phyloP scores from a whole-genome alignment of 1,139 yeast genomes.

The Pichia inconspicua region DNA sequence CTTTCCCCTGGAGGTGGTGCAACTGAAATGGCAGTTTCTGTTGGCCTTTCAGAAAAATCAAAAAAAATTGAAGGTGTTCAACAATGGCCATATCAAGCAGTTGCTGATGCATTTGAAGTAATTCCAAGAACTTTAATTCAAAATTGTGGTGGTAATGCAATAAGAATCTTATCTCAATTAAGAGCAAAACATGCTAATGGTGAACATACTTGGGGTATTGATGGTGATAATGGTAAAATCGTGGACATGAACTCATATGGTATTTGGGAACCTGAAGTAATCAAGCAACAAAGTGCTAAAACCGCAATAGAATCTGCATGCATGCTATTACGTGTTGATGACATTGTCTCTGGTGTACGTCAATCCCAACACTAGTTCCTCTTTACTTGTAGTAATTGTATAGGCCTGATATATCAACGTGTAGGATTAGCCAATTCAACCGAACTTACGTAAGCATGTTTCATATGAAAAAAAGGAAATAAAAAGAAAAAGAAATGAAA shows the following conservation, averaged over 20 bases:
- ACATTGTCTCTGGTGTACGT: conserved; percentile 93
- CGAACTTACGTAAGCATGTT: too few relatives aligned
- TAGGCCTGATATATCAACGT: too few relatives aligned
- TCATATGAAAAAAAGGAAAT: too few relatives aligned
- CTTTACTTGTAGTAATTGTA: too few relatives aligned
- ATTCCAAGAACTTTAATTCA: conserved; percentile 95
- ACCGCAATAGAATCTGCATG: conserved; percentile 98
- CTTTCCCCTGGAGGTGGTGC: conserved; percentile 99
- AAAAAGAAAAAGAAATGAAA: too few relatives aligned
- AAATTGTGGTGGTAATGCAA: conserved; percentile 96
- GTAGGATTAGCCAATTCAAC: too few relatives aligned
- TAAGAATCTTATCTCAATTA: conserved; percentile 77
- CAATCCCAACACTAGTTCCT: conserved; percentile 23
- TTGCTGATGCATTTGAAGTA: conserved; percentile 97
- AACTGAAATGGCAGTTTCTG: conserved; percentile 97
- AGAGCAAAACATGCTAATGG: conserved; percentile 97
- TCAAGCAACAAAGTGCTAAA: conserved; percentile 92
- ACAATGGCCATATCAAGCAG: conserved; percentile 99
- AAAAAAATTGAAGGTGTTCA: conserved; percentile 89
- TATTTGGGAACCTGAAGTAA: conserved; percentile 98
- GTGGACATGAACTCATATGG: conserved; percentile 96
- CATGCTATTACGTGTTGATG: conserved; percentile 89
- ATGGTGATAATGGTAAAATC: conserved; percentile 89
- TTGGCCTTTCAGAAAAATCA: conserved; percentile 80
- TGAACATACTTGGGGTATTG: conserved; percentile 76